Base-by-base conservation (phyloP, 495 filamentous ascomycete genomes). In the Penicillium canescens region DNA sequence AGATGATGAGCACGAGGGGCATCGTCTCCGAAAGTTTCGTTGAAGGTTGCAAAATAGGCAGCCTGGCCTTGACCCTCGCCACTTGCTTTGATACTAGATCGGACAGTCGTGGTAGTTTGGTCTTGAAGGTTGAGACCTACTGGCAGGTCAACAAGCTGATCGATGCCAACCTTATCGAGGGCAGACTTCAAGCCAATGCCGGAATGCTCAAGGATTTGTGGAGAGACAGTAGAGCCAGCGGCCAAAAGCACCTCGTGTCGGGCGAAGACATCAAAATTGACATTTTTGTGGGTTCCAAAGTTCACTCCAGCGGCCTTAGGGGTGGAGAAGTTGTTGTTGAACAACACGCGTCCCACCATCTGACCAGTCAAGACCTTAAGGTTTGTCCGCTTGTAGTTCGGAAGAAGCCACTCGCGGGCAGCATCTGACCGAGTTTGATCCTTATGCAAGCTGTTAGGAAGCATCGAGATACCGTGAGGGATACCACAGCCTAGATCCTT, bases 221-320 rank as follows among this genome's bases (percentile, higher is more conserved):
- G 82, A 0, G 79, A 75, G 65, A 82, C 76, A 51, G 78, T 71
- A 16, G 78, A 70, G 23, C 82, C 82, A 13, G 79, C 80, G 1
- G 80, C 71, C 31, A 85, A 50, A 46, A 85, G 78, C 28, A 84
- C 78, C 53, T 85, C 82, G 21, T 69, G 69, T 14, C 65, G 65
- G 8, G 71, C 73, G 16, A 50, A 58, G 21, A 70, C 71, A 13
- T 66, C 60, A 54, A 71, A 66, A 14, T 62, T 54, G 37, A 59
- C 47, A 10, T 42, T 55, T 13, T 59, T 52, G 50, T 68, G 54
- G 6, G 46, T 68, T n/a, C 66, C 67, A 49, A 79, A 82, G n/a
- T 63, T 65, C 6, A 73, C 63, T 8, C 62, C 69, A 20, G 45
- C 58, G 0, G 66, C 65, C 20, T 57, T 59, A 2, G 42, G 46